Evolutionary conservation across 106 monocot species (phyloP), one percentile per base, ranked within the genome.

Genomic region (Acorus gramineus): DNA sequence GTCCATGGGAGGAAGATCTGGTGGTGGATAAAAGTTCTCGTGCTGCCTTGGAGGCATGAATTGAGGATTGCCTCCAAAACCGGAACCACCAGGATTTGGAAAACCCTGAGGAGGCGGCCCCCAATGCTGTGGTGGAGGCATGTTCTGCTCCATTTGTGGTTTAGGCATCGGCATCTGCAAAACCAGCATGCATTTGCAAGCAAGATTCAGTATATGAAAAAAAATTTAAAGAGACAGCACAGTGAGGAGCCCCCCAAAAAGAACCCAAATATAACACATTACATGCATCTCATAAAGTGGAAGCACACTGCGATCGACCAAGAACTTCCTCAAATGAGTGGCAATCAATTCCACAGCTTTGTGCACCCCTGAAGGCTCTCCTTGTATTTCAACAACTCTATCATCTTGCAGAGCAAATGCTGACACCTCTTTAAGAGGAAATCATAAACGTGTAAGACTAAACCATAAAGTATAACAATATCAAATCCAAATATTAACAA

Each of bases 301-400:
- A 61, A 87, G 51, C 10, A 83, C 83, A 60, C 80, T 78, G 44
- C 74, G 86, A 72, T 87, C 86, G 63, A 87, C 79, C 48, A 87
- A 55, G 69, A 83, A 87, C 67, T 80, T 87, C 64, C 86, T 77
- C 14, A 87, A 63, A 61, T 87, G 82, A 44, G 56, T 63, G 8
- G 77, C 10, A 57, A 87, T 70, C 42, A 83, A 12, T 77, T 83
- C 86, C 43, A 87, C 63, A 4, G 86, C 86, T 65, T 75, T 83
- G 56, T 80, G 82, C 64, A 77, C 65, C 42, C 77, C 76, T 4
- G 46, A 46, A 2, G 80, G 80, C 7, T 87, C 83, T 58, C 86
- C 86, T 72, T 83, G 86, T 68, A 87, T 83, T 65, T 87, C 82
- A 44, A 87, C 83, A 54, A 87, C 77, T 78, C 83, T 77, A 50